Percentiles rank a stretch among this genome's conserved stretches.
These are phyloP conservation scores for Sarocladium brachiariae DNA, from an alignment of 2,329 filamentous ascomycete genomes.

Conservation along the genomic window DNA sequence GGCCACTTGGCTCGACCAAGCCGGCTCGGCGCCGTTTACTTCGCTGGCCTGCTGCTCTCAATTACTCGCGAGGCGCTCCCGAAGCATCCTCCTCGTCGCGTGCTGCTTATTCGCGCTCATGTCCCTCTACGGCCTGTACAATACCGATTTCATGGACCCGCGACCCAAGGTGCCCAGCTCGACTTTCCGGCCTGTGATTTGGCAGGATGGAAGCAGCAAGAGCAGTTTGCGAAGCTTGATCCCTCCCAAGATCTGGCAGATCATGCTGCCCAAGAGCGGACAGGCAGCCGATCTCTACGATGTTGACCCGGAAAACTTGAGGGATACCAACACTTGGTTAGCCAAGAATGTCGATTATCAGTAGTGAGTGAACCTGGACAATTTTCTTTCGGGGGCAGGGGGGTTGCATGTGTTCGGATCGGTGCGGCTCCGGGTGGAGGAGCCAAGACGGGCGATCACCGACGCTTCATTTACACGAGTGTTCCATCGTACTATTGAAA, in stretches of 20 bases:
- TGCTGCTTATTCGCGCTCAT: neutral
- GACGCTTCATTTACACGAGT: too few relatives aligned
- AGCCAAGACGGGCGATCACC: too few relatives aligned
- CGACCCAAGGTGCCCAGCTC: neutral
- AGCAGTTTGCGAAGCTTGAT: slow-evolving; percentile 3
- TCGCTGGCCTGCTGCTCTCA: neutral
- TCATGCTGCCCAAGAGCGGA: slow-evolving; percentile 11
- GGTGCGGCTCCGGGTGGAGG: too few relatives aligned
- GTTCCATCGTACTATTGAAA: too few relatives aligned
- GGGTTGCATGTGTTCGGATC: too few relatives aligned
- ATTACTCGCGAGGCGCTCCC: neutral
- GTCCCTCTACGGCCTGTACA: neutral
- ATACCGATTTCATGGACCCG: neutral
- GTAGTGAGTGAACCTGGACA: too few relatives aligned
- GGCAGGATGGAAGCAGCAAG: neutral
- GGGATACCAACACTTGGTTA: slow-evolving; percentile 11
- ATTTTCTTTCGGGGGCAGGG: too few relatives aligned
- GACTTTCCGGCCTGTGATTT: neutral
- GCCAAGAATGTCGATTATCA: slow-evolving; percentile 12
- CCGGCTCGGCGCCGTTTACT: neutral
- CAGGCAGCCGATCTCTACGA: neutral
- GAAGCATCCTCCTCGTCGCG: neutral
- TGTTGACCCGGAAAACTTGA: slow-evolving; percentile 8
- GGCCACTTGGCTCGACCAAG: neutral
- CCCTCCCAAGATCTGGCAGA: slow-evolving; percentile 13